These are phyloP conservation scores for Chimonanthus salicifolius DNA, from an alignment of 164 flowering plant genomes.

Conservation along the genomic window DNA sequence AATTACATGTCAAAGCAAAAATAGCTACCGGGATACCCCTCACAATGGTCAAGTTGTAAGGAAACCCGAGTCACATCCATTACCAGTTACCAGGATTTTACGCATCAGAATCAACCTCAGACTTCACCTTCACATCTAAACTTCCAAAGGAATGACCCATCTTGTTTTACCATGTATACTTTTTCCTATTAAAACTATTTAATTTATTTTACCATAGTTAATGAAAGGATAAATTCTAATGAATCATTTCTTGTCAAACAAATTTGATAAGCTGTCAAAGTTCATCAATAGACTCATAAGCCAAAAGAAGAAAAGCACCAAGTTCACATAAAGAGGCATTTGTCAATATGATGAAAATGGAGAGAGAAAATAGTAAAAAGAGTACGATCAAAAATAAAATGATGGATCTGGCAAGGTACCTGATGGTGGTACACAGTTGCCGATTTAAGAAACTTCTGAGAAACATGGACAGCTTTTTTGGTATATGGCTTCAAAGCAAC, in stretches of 20 bases:
- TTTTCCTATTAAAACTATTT: not conserved
- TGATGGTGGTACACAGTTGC: constrained; percentile 64
- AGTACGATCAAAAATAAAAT: not conserved
- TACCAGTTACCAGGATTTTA: not conserved
- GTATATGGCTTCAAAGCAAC: constrained; percentile 69
- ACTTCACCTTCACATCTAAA: not conserved
- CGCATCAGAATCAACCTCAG: no score
- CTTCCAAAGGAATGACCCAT: not conserved
- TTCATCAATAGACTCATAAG: not conserved
- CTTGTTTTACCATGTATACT: not conserved
- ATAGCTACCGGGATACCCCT: not conserved
- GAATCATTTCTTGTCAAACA: not conserved
- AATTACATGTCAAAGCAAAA: not conserved
- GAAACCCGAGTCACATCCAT: not conserved
- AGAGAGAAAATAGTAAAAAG: not conserved
- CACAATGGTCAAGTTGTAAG: not conserved
- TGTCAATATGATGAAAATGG: not conserved
- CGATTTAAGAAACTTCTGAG: constrained; percentile 53
- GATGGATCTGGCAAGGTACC: constrained; percentile 29
- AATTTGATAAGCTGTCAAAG: not conserved
- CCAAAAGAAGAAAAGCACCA: not conserved
- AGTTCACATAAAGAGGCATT: not conserved
- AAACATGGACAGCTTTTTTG: constrained; percentile 41
- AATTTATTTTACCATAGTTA: no score
- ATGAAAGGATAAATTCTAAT: no score